Evolutionary conservation across 2,329 filamentous ascomycete genomes (phyloP).

Genomic region (Aspergillus uvarum): DNA sequence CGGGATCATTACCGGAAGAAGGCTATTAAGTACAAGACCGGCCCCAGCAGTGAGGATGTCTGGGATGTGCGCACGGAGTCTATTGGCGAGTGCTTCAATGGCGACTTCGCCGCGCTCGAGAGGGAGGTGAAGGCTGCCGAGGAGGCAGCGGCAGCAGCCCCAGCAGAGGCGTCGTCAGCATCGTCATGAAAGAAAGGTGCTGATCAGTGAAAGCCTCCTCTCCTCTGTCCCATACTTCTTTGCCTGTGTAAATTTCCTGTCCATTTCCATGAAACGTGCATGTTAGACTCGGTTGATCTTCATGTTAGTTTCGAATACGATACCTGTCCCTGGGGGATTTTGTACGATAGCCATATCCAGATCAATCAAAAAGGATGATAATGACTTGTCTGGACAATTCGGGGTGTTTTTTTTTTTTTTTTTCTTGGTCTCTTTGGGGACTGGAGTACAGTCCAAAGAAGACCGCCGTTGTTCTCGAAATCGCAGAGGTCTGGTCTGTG

Average conservation of each 20-base stretch:
- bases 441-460: background rate
- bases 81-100: constrained; percentile 53
- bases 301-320: constrained; percentile 2
- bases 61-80: constrained; percentile 73
- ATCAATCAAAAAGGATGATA: background rate
- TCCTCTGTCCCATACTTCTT: background rate
- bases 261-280: background rate
- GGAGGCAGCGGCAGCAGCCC: constrained; percentile 31
- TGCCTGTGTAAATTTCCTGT: background rate
- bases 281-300: background rate
- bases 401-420: background rate
- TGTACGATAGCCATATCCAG: constrained; percentile 2
- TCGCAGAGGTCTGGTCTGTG: background rate
- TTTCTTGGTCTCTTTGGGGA: background rate
- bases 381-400: background rate
- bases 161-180: background rate
- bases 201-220: background rate
- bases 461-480: background rate
- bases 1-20: constrained; percentile 67
- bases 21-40: constrained; percentile 64
- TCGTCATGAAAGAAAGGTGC: background rate
- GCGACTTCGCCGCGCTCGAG: constrained; percentile 45
- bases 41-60: constrained; percentile 81
- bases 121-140: constrained; percentile 44
- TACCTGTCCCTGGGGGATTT: constrained; percentile 2